Base-by-base conservation (phyloP, 345 rosid species). In the Eutrema yunnanense region DNA sequence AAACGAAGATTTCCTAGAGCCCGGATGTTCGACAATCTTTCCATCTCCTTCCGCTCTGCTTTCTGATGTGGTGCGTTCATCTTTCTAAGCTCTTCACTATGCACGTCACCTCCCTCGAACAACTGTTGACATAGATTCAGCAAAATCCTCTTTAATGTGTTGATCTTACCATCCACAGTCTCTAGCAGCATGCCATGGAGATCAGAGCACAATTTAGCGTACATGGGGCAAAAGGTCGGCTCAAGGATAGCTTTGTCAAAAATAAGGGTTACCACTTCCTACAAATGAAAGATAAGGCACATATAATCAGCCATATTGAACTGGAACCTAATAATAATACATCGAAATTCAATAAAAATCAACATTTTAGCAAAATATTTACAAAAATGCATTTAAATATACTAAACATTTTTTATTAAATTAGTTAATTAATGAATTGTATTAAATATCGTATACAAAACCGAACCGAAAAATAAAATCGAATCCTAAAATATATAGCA, bases 241-340 rank as follows among this genome's bases (percentile, higher is more conserved):
- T 1, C 22, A 1, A 22, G 22, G 22, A 22, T 22, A 22, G 98
- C 93, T 82, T 90, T 88, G 50, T 88, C 96, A 64, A 88, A 90
- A 69, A 93, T 82, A 53, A 93, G 84, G 52, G 82, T 81, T 19
- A 88, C 82, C 62, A 90, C 96, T 56, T 69, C 96, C 97, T 90
- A 81, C 71, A 76, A 62, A 48, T 8, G 70, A 22, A 36, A 38
- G 29, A 5, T 40, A 63, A 62, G 29, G 52, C 65, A 65, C 44
- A 32, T 4, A 32, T 22, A 22, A 22, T 32, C 34, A 32, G 34
- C 34, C 6, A 32, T 32, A 32, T 32, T 32, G 34, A 16, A 16
- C 16, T 16, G 16, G 16, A 16, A 16, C 16, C 16, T 16, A 16
- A 16, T 16, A 16, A 16, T 16, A 16, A 16, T 16, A 16, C 16